Conservation (phyloP, 2,329 filamentous ascomycete species). For the Dactylonectria macrodidyma region DNA sequence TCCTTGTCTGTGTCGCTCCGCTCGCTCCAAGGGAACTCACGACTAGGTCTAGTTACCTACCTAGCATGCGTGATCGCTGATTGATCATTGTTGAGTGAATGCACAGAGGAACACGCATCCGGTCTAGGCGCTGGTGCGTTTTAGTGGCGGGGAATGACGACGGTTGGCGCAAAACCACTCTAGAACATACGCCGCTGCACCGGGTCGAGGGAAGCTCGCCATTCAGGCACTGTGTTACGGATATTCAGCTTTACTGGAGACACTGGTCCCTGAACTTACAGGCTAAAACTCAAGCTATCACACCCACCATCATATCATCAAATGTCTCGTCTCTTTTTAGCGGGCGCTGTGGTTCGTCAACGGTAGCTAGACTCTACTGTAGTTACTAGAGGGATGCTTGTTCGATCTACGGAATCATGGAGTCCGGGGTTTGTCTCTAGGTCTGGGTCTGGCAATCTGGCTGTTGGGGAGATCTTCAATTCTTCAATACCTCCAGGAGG, state of each 20-base stretch:
- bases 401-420: conserved; percentile 18
- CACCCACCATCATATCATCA: conserved; percentile 6
- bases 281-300: not conserved
- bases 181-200: conserved; percentile 24
- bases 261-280: conserved; percentile 27
- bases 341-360: conserved; percentile 11
- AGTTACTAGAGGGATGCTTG: not conserved
- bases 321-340: conserved; percentile 9
- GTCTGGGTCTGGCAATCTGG: not conserved
- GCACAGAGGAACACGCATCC: not conserved
- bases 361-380: conserved; percentile 3
- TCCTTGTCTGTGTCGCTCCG: conserved; percentile 19
- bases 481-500: not conserved
- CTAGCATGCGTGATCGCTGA: conserved; percentile 16
- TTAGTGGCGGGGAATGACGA: conserved; percentile 46
- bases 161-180: conserved; percentile 39
- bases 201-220: conserved; percentile 42
- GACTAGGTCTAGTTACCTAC: not conserved
- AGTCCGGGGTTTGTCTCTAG: conserved; percentile 10
- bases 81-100: not conserved
- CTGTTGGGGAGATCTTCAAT: not conserved
- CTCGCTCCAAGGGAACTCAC: conserved; percentile 23
- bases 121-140: conserved; percentile 1
- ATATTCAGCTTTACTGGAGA: not conserved
- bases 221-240: conserved; percentile 7